Conservation (phyloP, 1,139 yeast species). For the Scheffersomyces insectosa region DNA sequence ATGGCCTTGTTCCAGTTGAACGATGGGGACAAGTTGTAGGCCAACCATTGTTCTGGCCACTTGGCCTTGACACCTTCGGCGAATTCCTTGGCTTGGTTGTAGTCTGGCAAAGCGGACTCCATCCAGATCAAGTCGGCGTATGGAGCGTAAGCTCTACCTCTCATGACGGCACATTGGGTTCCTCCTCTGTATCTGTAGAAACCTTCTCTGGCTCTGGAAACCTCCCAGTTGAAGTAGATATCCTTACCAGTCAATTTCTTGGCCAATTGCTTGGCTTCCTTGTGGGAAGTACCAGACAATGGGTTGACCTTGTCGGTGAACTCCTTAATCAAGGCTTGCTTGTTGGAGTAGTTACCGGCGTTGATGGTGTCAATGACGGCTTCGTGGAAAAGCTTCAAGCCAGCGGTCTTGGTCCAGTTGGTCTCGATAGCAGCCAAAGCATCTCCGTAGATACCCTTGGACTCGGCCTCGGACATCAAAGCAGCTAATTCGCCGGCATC, state of each 20-base stretch:
- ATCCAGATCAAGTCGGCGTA: constrained; percentile 97
- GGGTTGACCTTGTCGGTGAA: constrained; percentile 76
- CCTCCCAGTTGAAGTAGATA: constrained; percentile 92
- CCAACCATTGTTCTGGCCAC: constrained; percentile 91
- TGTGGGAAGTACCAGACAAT: constrained; percentile 69
- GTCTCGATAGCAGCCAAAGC: constrained; percentile 72
- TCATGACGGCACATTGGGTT: constrained; percentile 95
- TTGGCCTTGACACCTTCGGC: constrained; percentile 85
- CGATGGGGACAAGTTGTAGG: constrained; percentile 94
- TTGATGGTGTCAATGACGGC: constrained; percentile 87
- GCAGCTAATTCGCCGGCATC: constrained; percentile 71
- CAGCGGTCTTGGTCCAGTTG: constrained; percentile 83
- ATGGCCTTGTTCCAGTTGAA: constrained; percentile 98
- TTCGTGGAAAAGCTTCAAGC: constrained; percentile 85
- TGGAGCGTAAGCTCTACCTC: constrained; percentile 95
- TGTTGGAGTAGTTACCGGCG: constrained; percentile 59
- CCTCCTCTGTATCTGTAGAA: constrained; percentile 97
- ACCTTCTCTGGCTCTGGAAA: constrained; percentile 95
- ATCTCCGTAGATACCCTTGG: constrained; percentile 68
- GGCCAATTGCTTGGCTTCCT: constrained; percentile 80
- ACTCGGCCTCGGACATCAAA: constrained; percentile 81
- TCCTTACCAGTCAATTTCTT: constrained; percentile 78
- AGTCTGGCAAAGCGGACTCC: constrained; percentile 97
- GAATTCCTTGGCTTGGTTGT: constrained; percentile 89
- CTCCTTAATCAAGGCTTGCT: constrained; percentile 62